Percentiles rank a stretch among this genome's conserved stretches.
Evolutionary conservation across 2,329 filamentous ascomycete genomes (phyloP).

Genomic region (Aspergillus sp.): DNA sequence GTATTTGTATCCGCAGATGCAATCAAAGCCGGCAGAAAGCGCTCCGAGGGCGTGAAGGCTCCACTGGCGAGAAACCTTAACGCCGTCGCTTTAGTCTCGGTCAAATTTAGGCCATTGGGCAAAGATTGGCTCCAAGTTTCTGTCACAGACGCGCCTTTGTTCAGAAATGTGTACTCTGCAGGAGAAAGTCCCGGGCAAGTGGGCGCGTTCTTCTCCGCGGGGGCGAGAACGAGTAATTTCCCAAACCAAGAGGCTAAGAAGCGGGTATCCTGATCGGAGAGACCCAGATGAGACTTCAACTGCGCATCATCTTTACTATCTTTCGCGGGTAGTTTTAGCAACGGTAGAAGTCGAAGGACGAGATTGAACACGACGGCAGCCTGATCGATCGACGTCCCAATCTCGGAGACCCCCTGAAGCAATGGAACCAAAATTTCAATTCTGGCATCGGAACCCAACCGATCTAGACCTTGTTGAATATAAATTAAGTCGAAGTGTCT

Average conservation of each 20-base stretch:
- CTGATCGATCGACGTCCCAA: slow-evolving; percentile 54
- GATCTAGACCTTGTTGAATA: slow-evolving; percentile 76
- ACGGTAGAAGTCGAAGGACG: slow-evolving; percentile 71
- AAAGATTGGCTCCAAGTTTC: slow-evolving; percentile 63
- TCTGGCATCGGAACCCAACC: slow-evolving; percentile 62
- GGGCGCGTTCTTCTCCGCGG: slow-evolving; percentile 41
- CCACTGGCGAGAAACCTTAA: slow-evolving; percentile 77
- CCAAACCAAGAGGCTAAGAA: slow-evolving; percentile 75
- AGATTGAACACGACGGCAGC: slow-evolving; percentile 75
- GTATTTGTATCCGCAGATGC: slow-evolving; percentile 81
- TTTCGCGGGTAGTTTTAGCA: slow-evolving; percentile 66
- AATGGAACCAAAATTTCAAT: slow-evolving; percentile 70
- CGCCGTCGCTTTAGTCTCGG: slow-evolving; percentile 68
- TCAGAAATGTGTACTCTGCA: slow-evolving; percentile 68
- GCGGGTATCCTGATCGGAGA: slow-evolving; percentile 68
- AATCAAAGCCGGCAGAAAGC: slow-evolving; percentile 79
- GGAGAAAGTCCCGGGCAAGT: slow-evolving; percentile 62
- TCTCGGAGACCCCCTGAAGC: slow-evolving; percentile 64
- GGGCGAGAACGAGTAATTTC: slow-evolving; percentile 70
- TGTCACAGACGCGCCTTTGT: slow-evolving; percentile 51
- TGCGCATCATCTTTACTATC: slow-evolving; percentile 75
- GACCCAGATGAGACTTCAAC: slow-evolving; percentile 64
- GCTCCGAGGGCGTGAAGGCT: slow-evolving; percentile 78
- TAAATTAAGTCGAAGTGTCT: slow-evolving; percentile 87
- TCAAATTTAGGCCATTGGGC: slow-evolving; percentile 63